Evolutionary conservation across 768 basidiomycete species (phyloP), one percentile per base, ranked within the genome.

Genomic region (Tricholomella constricta): DNA sequence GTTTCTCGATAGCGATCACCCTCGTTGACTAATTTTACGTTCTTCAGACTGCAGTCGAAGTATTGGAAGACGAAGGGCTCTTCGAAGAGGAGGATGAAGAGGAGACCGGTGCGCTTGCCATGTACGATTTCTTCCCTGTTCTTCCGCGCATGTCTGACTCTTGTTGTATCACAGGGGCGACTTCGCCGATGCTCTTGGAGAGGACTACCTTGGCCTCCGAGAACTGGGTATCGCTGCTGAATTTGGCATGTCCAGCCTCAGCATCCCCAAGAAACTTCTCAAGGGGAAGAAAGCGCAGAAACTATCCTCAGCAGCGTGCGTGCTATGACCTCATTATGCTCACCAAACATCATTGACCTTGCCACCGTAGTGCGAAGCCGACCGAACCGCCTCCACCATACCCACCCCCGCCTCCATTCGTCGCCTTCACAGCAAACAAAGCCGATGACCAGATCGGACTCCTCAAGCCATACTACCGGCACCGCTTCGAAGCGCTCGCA

Each of bases 221-320:
- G 93, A 90, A 63, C 73, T 94, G 38, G 95, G 94, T 26, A 91
- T 97, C 45, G 94, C 92, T 19, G 81, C 80, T 37, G 95, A 97
- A 63, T 78, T 89, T 45, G 91, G 91, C 12, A 73, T 96, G 55
- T 80, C 86, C 14, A 87, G 80, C 58, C 78, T 98, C 48, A 81
- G 78, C 15, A 80, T 96, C 31, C 95, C 95, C 9, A 87, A 86
- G 70, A 80, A 76, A 55, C 69, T 98, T 27, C 80, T 94, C 67
- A 83, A 81, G 64, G 79, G 83, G 53, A 87, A 86, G 71, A 81
- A 79, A 60, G 59, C 69, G 53, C 59, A 73, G 59, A 69, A 70
- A 61, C 69, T 75, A 23, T 59, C 70, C 35, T 55, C 75, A 31
- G 61, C 78, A 36, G 77, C 74, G 84, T 88, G 67, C 59, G 85